phyloP scores from a whole-genome alignment of 2,329 filamentous ascomycete genomes.

The Xylaria sp. region DNA sequence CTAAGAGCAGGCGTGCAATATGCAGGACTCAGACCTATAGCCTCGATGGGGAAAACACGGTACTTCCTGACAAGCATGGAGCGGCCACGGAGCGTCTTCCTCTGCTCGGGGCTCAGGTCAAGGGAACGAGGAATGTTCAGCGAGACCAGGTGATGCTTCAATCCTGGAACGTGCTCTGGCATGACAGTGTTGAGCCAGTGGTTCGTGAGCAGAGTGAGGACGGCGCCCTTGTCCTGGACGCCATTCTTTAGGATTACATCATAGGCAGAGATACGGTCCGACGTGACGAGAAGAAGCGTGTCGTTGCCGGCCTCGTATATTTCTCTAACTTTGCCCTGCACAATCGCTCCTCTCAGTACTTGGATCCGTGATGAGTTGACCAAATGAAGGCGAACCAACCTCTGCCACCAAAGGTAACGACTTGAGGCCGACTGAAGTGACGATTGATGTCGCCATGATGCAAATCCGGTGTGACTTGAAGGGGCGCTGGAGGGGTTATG shows the following conservation, averaged over 20 bases:
- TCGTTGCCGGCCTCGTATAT: slow-evolving; percentile 74
- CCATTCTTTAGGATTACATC: slow-evolving; percentile 71
- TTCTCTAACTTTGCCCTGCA: slow-evolving; percentile 74
- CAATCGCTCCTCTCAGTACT: not conserved
- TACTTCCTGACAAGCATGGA: slow-evolving; percentile 79
- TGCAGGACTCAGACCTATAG: slow-evolving; percentile 57
- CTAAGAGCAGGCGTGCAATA: not conserved
- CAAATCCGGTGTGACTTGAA: not conserved
- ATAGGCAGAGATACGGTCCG: slow-evolving; percentile 93
- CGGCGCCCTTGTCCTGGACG: slow-evolving; percentile 59
- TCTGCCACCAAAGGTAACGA: slow-evolving; percentile 28
- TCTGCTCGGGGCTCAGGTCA: slow-evolving; percentile 48
- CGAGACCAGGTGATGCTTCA: slow-evolving; percentile 60
- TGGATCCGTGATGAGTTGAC: not conserved
- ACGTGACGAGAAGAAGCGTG: slow-evolving; percentile 81
- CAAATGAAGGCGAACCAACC: slow-evolving; percentile 10
- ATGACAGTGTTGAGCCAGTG: slow-evolving; percentile 61
- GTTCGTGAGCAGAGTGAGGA: slow-evolving; percentile 54
- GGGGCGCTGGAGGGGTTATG: not conserved
- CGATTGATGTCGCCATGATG: slow-evolving; percentile 22
- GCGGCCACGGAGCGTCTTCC: slow-evolving; percentile 62
- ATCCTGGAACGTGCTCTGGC: slow-evolving; percentile 50
- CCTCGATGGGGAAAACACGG: slow-evolving; percentile 78
- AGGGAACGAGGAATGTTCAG: slow-evolving; percentile 37
- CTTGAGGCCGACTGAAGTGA: slow-evolving; percentile 25